These are phyloP conservation scores for Colletotrichum tropicicola DNA, from an alignment of 2,329 filamentous ascomycete genomes.

Conservation along the genomic window DNA sequence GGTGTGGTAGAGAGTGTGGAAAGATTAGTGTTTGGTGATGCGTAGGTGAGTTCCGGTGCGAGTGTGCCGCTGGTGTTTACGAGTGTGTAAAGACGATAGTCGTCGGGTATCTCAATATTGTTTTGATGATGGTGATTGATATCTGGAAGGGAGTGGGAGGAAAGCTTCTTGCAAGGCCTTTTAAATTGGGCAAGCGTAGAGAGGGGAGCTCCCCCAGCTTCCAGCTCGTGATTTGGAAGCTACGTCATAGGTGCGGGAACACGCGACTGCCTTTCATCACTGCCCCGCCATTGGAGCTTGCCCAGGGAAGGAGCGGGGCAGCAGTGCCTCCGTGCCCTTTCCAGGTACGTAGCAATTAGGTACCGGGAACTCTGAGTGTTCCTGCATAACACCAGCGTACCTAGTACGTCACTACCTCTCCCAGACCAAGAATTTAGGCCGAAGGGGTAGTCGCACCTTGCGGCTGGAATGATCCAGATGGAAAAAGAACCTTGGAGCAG, in stretches of 20 bases:
- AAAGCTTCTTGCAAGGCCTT: slow-evolving; percentile 2
- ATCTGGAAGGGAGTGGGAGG: not conserved
- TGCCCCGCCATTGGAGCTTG: slow-evolving; percentile 31
- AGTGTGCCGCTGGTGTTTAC: slow-evolving; percentile 24
- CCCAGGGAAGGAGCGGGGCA: slow-evolving; percentile 26
- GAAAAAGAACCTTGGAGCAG: slow-evolving; percentile 4
- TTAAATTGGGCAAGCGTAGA: slow-evolving; percentile 8
- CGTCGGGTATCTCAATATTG: slow-evolving; percentile 17
- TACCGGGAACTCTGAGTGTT: slow-evolving; percentile 26
- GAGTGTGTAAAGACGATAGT: not conserved
- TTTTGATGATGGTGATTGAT: slow-evolving; percentile 6
- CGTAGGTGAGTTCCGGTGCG: slow-evolving; percentile 14
- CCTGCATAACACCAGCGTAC: slow-evolving; percentile 24
- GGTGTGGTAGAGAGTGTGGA: slow-evolving; percentile 27
- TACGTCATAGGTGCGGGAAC: slow-evolving; percentile 33
- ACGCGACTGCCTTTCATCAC: slow-evolving; percentile 30
- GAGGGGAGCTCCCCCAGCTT: slow-evolving; percentile 24
- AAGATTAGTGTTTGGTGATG: slow-evolving; percentile 26
- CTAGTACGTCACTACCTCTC: slow-evolving; percentile 28
- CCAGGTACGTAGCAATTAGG: slow-evolving; percentile 26
- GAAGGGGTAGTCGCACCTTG: slow-evolving; percentile 22
- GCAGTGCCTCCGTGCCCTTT: slow-evolving; percentile 15
- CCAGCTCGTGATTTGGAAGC: slow-evolving; percentile 28
- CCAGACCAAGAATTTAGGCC: slow-evolving; percentile 22
- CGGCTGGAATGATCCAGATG: slow-evolving; percentile 27